Conservation (phyloP, 345 rosid genomes). For the Aethionema arabicum region DNA sequence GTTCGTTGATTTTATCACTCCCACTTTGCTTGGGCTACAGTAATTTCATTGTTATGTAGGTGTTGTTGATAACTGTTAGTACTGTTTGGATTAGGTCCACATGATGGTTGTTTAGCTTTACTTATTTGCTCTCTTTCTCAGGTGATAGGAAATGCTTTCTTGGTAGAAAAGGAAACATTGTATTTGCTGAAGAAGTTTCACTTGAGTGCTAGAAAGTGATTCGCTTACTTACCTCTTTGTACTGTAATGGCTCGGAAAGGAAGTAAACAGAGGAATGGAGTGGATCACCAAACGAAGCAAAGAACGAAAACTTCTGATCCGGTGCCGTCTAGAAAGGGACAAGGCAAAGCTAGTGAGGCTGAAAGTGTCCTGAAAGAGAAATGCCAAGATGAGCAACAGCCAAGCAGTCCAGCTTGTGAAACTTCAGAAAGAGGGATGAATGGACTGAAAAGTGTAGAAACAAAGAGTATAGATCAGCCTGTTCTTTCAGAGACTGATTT, state of each 20-base stretch:
- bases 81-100: constrained; percentile 4
- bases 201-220: constrained; percentile 26
- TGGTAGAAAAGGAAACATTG: background rate
- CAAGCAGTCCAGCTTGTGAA: constrained; percentile 33
- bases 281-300: constrained; percentile 50
- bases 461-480: constrained; percentile 35
- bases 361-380: constrained; percentile 50
- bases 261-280: constrained; percentile 75
- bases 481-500: constrained; percentile 38
- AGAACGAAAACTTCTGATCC: constrained; percentile 52
- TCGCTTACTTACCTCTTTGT: constrained; percentile 23
- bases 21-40: constrained; percentile 2
- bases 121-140: constrained; percentile 6
- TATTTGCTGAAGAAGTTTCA: constrained; percentile 16
- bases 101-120: background rate
- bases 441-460: constrained; percentile 34
- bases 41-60: constrained; percentile 2
- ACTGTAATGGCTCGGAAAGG: constrained; percentile 78
- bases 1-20: constrained; percentile 9
- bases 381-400: constrained; percentile 44
- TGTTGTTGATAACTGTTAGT: too few relatives aligned
- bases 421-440: constrained; percentile 37
- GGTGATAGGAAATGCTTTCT: constrained; percentile 35
- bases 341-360: constrained; percentile 44
- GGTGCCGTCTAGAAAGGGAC: constrained; percentile 39